A percentile compares a stretch with the other conserved stretches of the same genome.
Conservation (phyloP, 352 stramenopile species). For the Globisporangium heterothallicum region DNA sequence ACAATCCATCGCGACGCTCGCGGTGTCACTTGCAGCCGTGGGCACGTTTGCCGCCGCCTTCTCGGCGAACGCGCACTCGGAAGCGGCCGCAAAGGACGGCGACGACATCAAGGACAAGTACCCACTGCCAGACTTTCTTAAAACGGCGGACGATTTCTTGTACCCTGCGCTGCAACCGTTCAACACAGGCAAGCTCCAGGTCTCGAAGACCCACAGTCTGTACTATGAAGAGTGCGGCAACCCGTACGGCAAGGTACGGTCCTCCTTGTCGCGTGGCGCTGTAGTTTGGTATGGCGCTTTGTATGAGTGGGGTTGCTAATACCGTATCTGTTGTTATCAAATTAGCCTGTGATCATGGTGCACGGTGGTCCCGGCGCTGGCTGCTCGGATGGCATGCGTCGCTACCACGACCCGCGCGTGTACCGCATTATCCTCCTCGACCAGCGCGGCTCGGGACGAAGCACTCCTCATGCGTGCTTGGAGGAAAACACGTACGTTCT, state of each 20-base stretch:
- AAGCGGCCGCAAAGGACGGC: not conserved
- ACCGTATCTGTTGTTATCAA: not conserved
- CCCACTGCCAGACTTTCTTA: conserved; percentile 30
- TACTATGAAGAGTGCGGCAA: conserved; percentile 91
- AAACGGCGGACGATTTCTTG: conserved; percentile 57
- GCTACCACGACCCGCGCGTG: conserved; percentile 88
- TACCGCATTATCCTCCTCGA: conserved; percentile 93
- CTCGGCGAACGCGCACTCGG: conserved; percentile 15
- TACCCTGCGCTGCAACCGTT: conserved; percentile 83
- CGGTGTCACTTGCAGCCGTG: conserved; percentile 2
- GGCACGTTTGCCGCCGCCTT: conserved; percentile 11
- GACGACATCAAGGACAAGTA: conserved; percentile 9
- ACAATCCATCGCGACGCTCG: conserved; percentile 3
- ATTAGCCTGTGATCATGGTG: conserved; percentile 90
- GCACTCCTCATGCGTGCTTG: conserved; percentile 78
- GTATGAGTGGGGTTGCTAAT: not conserved
- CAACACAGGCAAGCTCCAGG: conserved; percentile 70
- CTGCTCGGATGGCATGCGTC: conserved; percentile 84
- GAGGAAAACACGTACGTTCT: conserved; percentile 82
- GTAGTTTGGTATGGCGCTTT: not conserved
- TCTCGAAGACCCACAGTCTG: conserved; percentile 80
- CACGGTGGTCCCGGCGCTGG: conserved; percentile 91
- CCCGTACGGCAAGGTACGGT: conserved; percentile 55
- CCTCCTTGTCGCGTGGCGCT: no score
- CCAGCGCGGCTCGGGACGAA: conserved; percentile 89